A percentile compares a stretch with the other conserved stretches of the same genome.
phyloP scores from a whole-genome alignment of 306 rosid species.

The Trifolium fragiferum region DNA sequence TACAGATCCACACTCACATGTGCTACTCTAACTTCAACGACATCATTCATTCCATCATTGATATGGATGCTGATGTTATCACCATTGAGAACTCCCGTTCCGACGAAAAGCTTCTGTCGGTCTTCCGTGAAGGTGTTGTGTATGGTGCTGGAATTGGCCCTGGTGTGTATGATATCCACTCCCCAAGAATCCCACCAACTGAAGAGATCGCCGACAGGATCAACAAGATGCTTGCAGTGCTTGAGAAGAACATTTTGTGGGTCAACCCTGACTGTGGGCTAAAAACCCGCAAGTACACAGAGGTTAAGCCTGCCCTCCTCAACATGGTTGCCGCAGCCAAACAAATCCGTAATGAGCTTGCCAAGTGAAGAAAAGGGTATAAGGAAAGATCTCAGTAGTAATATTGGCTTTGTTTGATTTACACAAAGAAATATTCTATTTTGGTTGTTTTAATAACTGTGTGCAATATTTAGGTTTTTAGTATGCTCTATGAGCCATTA shows the following conservation, averaged over 20 bases:
- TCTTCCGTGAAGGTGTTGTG: constrained; percentile 97
- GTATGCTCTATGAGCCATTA: constrained; percentile 50
- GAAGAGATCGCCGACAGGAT: constrained; percentile 91
- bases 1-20: constrained; percentile 97
- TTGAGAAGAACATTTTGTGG: constrained; percentile 93
- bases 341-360: constrained; percentile 79
- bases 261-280: constrained; percentile 97
- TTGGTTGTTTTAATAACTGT: constrained; percentile 59
- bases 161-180: constrained; percentile 93
- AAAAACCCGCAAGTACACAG: constrained; percentile 87
- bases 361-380: constrained; percentile 62
- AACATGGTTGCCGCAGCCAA: constrained; percentile 89
- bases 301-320: constrained; percentile 82
- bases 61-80: constrained; percentile 95
- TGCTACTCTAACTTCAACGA: constrained; percentile 96
- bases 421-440: constrained; percentile 12
- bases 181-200: constrained; percentile 90
- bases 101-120: constrained; percentile 88
- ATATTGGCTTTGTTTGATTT: constrained; percentile 33
- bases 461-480: constrained; percentile 52
- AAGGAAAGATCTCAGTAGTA: constrained; percentile 15
- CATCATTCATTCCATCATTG: constrained; percentile 88
- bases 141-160: constrained; percentile 98
- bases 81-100: constrained; percentile 96
- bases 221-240: constrained; percentile 96